Base-by-base conservation (phyloP, 441 rosid genomes). In the Manihot esculenta region DNA sequence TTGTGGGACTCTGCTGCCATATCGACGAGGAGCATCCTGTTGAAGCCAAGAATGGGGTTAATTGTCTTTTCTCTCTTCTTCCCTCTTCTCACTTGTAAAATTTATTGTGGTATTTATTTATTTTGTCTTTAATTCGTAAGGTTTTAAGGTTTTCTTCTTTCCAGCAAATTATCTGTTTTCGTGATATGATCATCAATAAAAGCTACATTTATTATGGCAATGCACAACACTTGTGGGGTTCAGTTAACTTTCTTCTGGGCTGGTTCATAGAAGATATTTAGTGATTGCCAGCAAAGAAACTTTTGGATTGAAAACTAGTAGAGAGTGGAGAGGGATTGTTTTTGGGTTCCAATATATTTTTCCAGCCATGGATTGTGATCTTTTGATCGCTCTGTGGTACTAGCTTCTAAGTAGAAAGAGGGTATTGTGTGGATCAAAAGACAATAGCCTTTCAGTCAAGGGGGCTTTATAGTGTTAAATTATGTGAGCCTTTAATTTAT, bases 1-100 rank as follows among this genome's bases (percentile, higher is more conserved):
- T 90, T 61, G 86, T 92, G 57, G 97, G 91, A 10, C 91, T 92
- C 23, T 92, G 87, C 82, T 90, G 96, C 70, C 97, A 92, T 50
- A 81, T 90, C 72, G 94, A 87, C 48, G 97, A 88, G 67, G 87
- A 86, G 24, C 96, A 92, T 82, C 94, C 97, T 14, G 76, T 84
- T 12, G 97, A 88, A 68, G 86, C 86, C 49, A 88, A 83, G 70
- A 85, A 83, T 49, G 97, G 94, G 92, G 98, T 92, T 48, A 2
- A 0, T 56, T 55, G 1, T 38, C 42, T 38, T 1, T 38, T 5
- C 42, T 38, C 42, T 5, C 9, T 38, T 7, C 42, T 38, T 38
- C 8, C 42, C 42, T 38, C 8, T 38, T 38, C 8, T 38, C 42
- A 33, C 38, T 38, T 38, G 42, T 38, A 30, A 30, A 30, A 30